Evolutionary conservation across 768 basidiomycete genomes (phyloP).

Genomic region (Suillus tomentosus): DNA sequence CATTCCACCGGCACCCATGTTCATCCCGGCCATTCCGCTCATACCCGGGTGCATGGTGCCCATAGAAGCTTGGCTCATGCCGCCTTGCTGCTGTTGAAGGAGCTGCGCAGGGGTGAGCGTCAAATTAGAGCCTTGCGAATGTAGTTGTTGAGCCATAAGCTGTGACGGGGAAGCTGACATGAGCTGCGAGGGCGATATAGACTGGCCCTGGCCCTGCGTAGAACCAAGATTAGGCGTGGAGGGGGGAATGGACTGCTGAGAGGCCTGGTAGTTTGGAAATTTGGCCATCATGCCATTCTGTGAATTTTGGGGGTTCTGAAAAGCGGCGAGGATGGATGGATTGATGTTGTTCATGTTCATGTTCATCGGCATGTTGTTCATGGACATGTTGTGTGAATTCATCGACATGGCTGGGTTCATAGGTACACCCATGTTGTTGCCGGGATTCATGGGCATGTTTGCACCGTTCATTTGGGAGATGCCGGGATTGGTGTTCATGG

Average conservation of each 20-base stretch:
- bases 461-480: constrained; percentile 14
- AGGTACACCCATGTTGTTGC: constrained; percentile 5
- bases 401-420: constrained; percentile 10
- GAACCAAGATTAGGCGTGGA: constrained; percentile 14
- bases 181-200: constrained; percentile 27
- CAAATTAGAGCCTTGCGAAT: constrained; percentile 19
- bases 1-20: constrained; percentile 24
- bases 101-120: constrained; percentile 40
- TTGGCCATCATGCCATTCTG: constrained; percentile 19
- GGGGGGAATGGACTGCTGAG: constrained; percentile 18
- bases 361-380: constrained; percentile 13
- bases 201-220: constrained; percentile 19
- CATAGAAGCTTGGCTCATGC: constrained; percentile 16
- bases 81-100: constrained; percentile 36
- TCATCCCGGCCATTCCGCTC: constrained; percentile 25
- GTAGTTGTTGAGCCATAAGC: constrained; percentile 26
- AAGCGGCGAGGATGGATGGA: constrained; percentile 36
- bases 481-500: constrained; percentile 11
- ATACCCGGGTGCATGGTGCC: constrained; percentile 26
- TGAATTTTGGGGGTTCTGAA: constrained; percentile 24
- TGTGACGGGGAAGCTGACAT: constrained; percentile 24
- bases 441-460: constrained; percentile 17
- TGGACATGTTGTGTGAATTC: constrained; percentile 7
- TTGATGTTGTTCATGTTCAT: constrained; percentile 26
- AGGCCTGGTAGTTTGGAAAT: constrained; percentile 19